Base-by-base conservation (phyloP, 192 early-diverging fungal genomes). In the Coemansia pectinata region DNA sequence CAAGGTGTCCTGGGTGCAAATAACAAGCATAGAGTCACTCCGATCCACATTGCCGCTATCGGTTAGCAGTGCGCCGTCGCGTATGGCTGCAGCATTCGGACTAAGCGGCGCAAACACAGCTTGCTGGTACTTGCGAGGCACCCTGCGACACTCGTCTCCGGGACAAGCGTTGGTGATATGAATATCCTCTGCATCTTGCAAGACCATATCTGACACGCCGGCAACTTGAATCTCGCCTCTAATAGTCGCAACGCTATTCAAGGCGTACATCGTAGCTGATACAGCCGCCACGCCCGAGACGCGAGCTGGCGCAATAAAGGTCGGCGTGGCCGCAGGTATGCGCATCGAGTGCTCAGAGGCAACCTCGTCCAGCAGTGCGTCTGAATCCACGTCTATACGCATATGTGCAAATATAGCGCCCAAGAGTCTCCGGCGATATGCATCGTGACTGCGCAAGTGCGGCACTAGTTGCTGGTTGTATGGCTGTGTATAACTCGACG, bases 361-460 rank as follows among this genome's bases (percentile, higher is more conserved):
- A 19, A 29, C 48, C 11, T 64, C 21, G 63, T 75, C 83, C 19
- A 40, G 50, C 19, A 79, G 67, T 9, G 83, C 75, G 3, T 69
- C 75, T 12, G 86, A 44, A 33, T 87, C 88, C 3, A 94, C 85
- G 41, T 91, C 91, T 59, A 96, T 57, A n/a, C 50, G 40, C 81
- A 83, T 81, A 15, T 87, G 86, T 4, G 62, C 45, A 53, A 96
- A 79, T 21, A 92, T 66, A 3, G 85, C 84, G 17, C 86, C 73
- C 48, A 93, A 52, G 10, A 92, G 82, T 2, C 77, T 42, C n/a
- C 82, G 70, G 27, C 92, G 85, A 19, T 76, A 67, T 2, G 72
- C 61, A 11, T 90, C 88, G 36, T 81, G 77, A 7, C 71, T 71
- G 21, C 79, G 68, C 39, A 93, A 63, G 17, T 70, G 64, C 10